Base-by-base conservation (phyloP, 805 yeast species). In the Hanseniaspora hatyaiensis region DNA sequence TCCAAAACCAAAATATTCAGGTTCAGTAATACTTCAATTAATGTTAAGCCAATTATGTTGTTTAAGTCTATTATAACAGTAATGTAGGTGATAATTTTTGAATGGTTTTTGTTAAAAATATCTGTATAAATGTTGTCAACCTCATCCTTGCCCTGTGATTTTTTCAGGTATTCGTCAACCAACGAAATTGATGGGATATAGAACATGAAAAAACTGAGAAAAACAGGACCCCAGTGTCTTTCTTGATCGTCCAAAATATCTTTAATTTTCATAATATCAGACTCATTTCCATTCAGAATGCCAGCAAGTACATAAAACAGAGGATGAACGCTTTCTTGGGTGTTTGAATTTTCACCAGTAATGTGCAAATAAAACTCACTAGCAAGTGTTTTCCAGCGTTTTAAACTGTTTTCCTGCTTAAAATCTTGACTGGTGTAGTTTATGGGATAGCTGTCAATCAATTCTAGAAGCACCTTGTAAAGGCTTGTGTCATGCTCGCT, bases 161-260 rank as follows among this genome's bases (percentile, higher is more conserved):
- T 47, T 29, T 65, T 54, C 40, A 70, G 53, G 54, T 73, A 71
- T 52, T 74, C 73, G 12, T 52, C 52, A 1, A 72, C 51, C 23
- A 73, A 56, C 31, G 68, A 66, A 9, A 57, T 45, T 4, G 76
- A 69, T 55, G 77, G 86, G 62, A 81, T 70, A 56, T 78, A 78
- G 57, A 67, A 83, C 32, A 78, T n/a, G n/a, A n/a, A n/a, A n/a
- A n/a, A n/a, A n/a, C n/a, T n/a, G n/a, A n/a, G n/a, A n/a, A n/a
- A n/a, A n/a, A n/a, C n/a, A n/a, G 40, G 38, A 13, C 34, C 39
- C 48, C 48, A 44, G 12, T 41, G 30, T 4, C n/a, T 18, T 0
- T 20, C n/a, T 12, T 41, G 28, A 1, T 9, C 26, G 18, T 33
- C 29, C 11, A 28, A 12, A 8, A 34, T 34, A 2, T 42, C 32